Conservation (phyloP, 2,329 filamentous ascomycete species). For the Aspergillus thermomutatus region DNA sequence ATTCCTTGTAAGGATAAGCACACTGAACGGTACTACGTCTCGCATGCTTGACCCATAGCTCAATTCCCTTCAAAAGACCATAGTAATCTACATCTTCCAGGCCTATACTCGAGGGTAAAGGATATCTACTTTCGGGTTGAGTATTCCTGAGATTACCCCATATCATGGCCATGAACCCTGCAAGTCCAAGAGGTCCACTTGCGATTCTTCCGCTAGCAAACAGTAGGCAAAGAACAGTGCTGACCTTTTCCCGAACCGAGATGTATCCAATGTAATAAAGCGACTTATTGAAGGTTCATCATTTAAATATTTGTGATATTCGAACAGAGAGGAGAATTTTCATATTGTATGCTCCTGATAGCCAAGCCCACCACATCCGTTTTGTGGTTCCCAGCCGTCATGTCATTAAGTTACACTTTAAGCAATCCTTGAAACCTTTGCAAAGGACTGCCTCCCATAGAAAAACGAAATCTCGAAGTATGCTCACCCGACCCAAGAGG, state of each 20-base stretch:
- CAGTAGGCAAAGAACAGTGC: neutral
- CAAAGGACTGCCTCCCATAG: constrained; percentile 12
- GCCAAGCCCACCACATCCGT: constrained; percentile 30
- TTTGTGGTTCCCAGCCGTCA: constrained; percentile 35
- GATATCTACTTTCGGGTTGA: no score
- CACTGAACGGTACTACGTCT: no score
- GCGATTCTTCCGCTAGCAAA: neutral
- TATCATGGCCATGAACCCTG: no score
- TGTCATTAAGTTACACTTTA: constrained; percentile 41
- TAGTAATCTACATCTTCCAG: no score
- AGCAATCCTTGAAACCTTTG: constrained; percentile 28
- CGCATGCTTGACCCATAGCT: no score
- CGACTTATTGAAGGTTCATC: neutral
- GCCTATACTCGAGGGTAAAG: no score
- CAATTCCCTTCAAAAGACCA: no score
- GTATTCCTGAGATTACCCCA: no score
- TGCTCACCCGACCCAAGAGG: constrained; percentile 18
- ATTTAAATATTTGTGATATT: neutral
- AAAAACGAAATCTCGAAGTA: constrained; percentile 9
- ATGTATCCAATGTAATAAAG: neutral
- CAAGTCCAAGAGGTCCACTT: no score
- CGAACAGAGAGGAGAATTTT: constrained; percentile 41
- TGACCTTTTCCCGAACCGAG: neutral
- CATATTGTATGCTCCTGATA: constrained; percentile 35
- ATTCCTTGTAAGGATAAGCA: no score